Evolutionary conservation across 257 asterid genomes (phyloP), one percentile per base, ranked within the genome.

Genomic region (Misopates orontium): DNA sequence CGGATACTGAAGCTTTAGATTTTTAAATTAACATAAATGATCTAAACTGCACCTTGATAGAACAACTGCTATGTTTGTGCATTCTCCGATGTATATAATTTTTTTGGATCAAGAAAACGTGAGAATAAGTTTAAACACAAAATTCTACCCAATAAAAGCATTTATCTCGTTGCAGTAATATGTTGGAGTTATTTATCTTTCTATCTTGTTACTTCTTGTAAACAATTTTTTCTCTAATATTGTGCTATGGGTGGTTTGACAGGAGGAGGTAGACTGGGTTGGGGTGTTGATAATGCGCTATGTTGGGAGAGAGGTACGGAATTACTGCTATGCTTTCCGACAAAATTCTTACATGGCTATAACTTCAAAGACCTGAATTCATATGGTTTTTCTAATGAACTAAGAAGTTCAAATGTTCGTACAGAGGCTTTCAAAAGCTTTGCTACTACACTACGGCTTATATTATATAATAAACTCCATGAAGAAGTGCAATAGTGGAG

Each of bases 191-290:
- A 16, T 62, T 22, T 45, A n/a, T 6, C 69, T 67, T 64, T 65
- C 15, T 25, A 36, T 53, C 49, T 49, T 70, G 56, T 28, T 47
- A 51, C 56, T 47, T 50, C 45, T 18, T 64, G 7, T 2, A 32
- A 45, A 54, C 45, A 36, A 44, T 50, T 19, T 53, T 58, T 69
- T 71, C 77, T 68, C 71, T 73, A 59, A 66, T 62, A 58, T 67
- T 72, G 74, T 63, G 56, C 61, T 50, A 69, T 71, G 42, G 63
- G 51, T 71, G 42, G 53, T 66, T 69, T 64, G 73, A 66, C 83
- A 90, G 97, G 86, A 83, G 60, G 97, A 93, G 82, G 86, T 93
- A 56, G 84, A 83, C 45, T 93, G 97, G 97, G 79, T 73, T 74
- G 86, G 72, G 66, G 70, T 49, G 73, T 64, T 94, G 82, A 85